A percentile compares a stretch with the other conserved stretches of the same genome.
Conservation (phyloP, 495 filamentous ascomycete genomes). For the Elasticomyces elasticus region DNA sequence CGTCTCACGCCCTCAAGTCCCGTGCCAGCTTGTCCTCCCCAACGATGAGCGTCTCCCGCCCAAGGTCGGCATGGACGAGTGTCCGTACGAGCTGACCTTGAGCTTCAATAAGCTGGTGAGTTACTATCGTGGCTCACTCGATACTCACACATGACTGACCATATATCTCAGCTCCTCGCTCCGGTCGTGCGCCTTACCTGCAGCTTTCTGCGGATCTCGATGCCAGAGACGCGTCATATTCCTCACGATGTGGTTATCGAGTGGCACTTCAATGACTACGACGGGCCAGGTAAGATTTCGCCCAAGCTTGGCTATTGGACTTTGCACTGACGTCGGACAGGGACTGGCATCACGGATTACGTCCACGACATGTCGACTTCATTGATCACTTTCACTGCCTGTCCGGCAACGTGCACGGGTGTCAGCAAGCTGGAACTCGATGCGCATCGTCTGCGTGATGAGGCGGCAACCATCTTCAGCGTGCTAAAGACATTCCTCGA, state of each 20-base stretch:
- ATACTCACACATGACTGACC: too few relatives aligned
- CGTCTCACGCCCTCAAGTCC: not conserved
- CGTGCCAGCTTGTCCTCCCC: not conserved
- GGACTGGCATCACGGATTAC: not conserved
- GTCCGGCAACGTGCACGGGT: not conserved
- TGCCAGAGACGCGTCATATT: too few relatives aligned
- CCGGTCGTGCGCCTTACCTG: not conserved
- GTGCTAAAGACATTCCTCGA: not conserved
- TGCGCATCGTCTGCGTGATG: not conserved
- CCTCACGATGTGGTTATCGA: not conserved
- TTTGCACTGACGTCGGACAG: not conserved
- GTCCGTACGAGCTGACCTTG: not conserved
- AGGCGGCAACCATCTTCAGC: not conserved
- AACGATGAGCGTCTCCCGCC: not conserved
- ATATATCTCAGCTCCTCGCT: not conserved
- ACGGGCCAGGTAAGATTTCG: not conserved
- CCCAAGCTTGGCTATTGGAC: too few relatives aligned
- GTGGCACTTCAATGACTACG: constrained; percentile 5
- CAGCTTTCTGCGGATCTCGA: not conserved
- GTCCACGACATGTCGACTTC: not conserved
- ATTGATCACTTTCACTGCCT: not conserved
- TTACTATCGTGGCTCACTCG: too few relatives aligned
- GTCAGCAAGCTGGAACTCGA: not conserved
- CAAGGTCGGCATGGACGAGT: not conserved
- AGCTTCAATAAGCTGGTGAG: not conserved